Evolutionary conservation across 139 green algal genomes (phyloP), one percentile per base, ranked within the genome.

Genomic region (Volvox africanus): DNA sequence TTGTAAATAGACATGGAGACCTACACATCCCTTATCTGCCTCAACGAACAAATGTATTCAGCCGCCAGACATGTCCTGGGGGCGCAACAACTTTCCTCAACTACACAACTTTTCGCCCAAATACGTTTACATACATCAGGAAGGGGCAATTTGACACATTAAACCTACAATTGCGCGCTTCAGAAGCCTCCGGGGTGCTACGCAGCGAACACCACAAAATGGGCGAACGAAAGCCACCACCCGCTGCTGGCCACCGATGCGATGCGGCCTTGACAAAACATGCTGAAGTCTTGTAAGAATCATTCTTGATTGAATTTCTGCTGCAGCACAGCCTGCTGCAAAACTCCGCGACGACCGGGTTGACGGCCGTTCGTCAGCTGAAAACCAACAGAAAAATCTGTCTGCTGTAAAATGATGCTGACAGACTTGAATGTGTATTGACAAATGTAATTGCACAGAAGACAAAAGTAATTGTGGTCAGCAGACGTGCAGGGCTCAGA

Each of bases 261-360:
- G 28, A 19, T 89, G 69, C 68, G 37, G n/a, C 1, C n/a, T 36
- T 0, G 36, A 67, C 69, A 30, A 50, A 12, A 68, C 85, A 20
- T 80, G 69, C 0, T 75, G 85, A 13, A 71, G 61, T 37, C 55
- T 89, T 73, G 85, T 82, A 9, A 89, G 85, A 61, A 89, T 65
- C 85, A 89, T 89, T 6, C 6, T 89, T 33, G 68, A 1, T 22
- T 65, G 32, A 44, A 44, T 61, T 44, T 12, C 78, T 37, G 35
- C 78, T 33, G 30, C 16, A 65, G 78, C 78, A 5, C 36, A 17
- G 37, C 36, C 28, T 44, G 78, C 44, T 84, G 36, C 18, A 35
- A 30, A 82, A 84, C 24, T 55, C 35, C 78, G 78, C 78, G 78
- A 84, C 78, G 78, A 35, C 14, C 76, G 17, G 30, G 5, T 81